Percentiles rank a stretch among this genome's conserved stretches.
These are phyloP conservation scores for Oryza glaberrima DNA, from an alignment of 176 grass and related monocot species.

Conservation along the genomic window DNA sequence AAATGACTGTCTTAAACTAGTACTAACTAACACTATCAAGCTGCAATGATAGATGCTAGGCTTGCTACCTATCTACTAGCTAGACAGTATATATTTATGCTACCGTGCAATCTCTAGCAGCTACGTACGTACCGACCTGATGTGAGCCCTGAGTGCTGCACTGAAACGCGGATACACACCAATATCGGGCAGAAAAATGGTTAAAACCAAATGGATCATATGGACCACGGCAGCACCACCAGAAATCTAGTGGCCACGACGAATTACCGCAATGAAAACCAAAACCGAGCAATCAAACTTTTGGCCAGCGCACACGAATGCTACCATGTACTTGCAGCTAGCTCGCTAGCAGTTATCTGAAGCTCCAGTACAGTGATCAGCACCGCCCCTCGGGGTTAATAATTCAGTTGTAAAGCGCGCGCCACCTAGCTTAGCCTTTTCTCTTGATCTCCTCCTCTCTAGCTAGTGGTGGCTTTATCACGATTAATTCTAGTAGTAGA, in stretches of 20 bases:
- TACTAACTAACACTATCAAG: constrained; percentile 11
- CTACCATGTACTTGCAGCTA: background rate
- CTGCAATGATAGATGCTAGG: background rate
- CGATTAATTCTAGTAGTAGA: background rate
- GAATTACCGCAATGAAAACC: constrained; percentile 22
- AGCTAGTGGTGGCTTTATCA: constrained; percentile 54
- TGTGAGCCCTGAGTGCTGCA: background rate
- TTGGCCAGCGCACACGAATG: background rate
- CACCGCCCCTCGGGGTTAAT: constrained; percentile 33
- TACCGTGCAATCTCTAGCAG: background rate
- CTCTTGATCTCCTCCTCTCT: background rate
- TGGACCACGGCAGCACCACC: background rate
- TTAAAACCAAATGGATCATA: background rate
- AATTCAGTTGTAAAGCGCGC: constrained; percentile 45
- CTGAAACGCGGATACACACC: background rate
- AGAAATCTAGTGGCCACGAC: constrained; percentile 45
- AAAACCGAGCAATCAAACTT: background rate
- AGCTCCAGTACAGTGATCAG: constrained; percentile 30
- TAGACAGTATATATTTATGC: background rate
- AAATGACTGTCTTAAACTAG: constrained; percentile 11
- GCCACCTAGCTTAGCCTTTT: constrained; percentile 36
- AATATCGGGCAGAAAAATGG: background rate
- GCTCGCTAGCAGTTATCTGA: background rate
- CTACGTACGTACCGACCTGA: background rate
- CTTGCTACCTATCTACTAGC: background rate